Evolutionary conservation across 2,329 filamentous ascomycete species (phyloP).

Genomic region (Fusarium torulosum): DNA sequence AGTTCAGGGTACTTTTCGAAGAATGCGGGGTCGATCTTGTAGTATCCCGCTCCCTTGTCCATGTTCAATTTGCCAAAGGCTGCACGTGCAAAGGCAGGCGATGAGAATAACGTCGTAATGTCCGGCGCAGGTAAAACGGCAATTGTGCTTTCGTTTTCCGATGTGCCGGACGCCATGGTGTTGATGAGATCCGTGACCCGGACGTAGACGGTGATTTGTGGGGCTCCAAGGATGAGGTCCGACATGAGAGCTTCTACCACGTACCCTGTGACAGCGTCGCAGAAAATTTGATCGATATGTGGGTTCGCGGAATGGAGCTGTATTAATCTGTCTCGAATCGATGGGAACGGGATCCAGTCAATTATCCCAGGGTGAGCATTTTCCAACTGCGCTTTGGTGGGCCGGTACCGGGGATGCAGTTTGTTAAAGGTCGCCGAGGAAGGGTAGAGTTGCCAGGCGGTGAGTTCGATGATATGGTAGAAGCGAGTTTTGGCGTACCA

Average conservation of each 20-base stretch:
- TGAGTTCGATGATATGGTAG: slow-evolving; percentile 52
- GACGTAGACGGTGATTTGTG: slow-evolving; percentile 47
- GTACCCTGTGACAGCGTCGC: slow-evolving; percentile 51
- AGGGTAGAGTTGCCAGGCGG: slow-evolving; percentile 51
- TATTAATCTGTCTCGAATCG: slow-evolving; percentile 49
- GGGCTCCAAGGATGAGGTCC: slow-evolving; percentile 44
- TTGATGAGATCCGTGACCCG: slow-evolving; percentile 50
- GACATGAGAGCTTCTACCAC: slow-evolving; percentile 51
- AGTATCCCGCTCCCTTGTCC: slow-evolving; percentile 50
- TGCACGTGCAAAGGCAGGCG: slow-evolving; percentile 41
- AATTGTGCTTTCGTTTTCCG: slow-evolving; percentile 1
- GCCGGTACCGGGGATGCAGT: slow-evolving; percentile 48
- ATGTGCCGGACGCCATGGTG: slow-evolving; percentile 37
- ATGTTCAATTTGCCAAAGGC: slow-evolving; percentile 50
- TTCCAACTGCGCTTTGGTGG: slow-evolving; percentile 45
- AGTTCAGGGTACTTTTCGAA: slow-evolving; percentile 52
- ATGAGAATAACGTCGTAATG: slow-evolving; percentile 41
- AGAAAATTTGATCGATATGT: slow-evolving; percentile 51
- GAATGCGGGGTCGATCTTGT: slow-evolving; percentile 52
- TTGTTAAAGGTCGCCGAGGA: slow-evolving; percentile 46
- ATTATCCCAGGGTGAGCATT: slow-evolving; percentile 49
- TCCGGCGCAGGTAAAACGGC: slow-evolving; percentile 45
- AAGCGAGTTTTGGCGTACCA: slow-evolving; percentile 58
- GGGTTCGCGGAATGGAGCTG: slow-evolving; percentile 51
- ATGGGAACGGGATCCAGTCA: slow-evolving; percentile 50